phyloP scores from a whole-genome alignment of 495 filamentous ascomycete species.

The Penicillium lividum region DNA sequence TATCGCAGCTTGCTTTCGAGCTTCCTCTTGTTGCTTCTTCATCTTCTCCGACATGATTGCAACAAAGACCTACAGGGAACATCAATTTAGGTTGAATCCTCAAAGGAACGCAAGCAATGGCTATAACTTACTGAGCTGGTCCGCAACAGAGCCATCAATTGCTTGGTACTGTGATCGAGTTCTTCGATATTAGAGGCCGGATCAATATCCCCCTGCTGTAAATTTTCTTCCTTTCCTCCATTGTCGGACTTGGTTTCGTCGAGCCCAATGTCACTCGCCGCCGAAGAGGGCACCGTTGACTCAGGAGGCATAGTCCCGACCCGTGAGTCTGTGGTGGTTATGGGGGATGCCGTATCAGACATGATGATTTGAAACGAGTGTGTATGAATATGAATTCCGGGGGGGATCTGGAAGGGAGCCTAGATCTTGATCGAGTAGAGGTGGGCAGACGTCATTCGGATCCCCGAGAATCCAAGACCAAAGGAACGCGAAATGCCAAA shows the following conservation, averaged over 20 bases:
- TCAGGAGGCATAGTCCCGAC: slow-evolving; percentile 32
- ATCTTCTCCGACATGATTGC: slow-evolving; percentile 63
- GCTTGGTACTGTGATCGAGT: slow-evolving; percentile 45
- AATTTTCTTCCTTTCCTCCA: slow-evolving; percentile 7
- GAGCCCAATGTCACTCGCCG: slow-evolving; percentile 25
- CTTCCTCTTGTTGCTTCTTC: slow-evolving; percentile 61
- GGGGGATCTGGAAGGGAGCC: not conserved
- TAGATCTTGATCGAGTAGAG: slow-evolving; percentile 11
- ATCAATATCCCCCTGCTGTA: slow-evolving; percentile 1
- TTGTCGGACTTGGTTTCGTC: slow-evolving; percentile 22
- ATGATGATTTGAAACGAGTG: slow-evolving; percentile 15
- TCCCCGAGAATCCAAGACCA: slow-evolving; percentile 1
- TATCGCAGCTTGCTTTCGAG: slow-evolving; percentile 48
- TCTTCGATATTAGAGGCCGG: slow-evolving; percentile 29
- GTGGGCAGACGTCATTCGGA: slow-evolving; percentile 19
- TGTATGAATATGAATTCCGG: not conserved
- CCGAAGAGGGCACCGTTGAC: slow-evolving; percentile 50
- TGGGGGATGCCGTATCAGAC: slow-evolving; percentile 41
- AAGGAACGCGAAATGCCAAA: not conserved
- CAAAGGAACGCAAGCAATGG: not conserved
- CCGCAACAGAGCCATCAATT: slow-evolving; percentile 45
- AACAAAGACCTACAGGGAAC: slow-evolving; percentile 40
- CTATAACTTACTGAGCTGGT: slow-evolving; percentile 50
- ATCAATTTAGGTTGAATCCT: not conserved
- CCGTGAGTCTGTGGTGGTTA: slow-evolving; percentile 35